Conservation (phyloP, 1,284 basidiomycete genomes). For the Naganishia liquefaciens region DNA sequence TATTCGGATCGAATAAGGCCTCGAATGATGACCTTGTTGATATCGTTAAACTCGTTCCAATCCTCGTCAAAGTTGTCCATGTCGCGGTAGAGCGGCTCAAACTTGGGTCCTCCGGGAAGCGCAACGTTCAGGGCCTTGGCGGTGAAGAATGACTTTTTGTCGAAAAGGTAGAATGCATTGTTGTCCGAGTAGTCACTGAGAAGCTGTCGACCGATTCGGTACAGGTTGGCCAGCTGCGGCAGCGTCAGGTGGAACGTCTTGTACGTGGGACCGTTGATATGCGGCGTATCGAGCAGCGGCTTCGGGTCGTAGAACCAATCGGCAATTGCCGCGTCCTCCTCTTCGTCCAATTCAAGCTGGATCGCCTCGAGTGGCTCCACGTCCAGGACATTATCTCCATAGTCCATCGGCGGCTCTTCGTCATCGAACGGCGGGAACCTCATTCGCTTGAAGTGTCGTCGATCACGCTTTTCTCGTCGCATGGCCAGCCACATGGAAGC, state of each 20-base stretch:
- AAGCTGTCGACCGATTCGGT: conserved; percentile 89
- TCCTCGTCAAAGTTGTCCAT: conserved; percentile 98
- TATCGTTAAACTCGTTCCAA: conserved; percentile 99
- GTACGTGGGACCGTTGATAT: conserved; percentile 92
- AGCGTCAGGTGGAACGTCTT: conserved; percentile 88
- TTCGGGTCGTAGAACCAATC: conserved; percentile 99
- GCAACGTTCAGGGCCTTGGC: conserved; percentile 98
- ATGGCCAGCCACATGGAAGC: conserved; percentile 99
- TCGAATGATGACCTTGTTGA: conserved; percentile 99
- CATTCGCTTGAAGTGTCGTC: conserved; percentile 99
- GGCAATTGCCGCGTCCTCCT: conserved; percentile 90
- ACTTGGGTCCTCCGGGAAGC: conserved; percentile 97
- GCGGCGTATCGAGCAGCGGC: conserved; percentile 82
- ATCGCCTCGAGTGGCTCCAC: conserved; percentile 98
- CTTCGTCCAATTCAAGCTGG: conserved; percentile 90
- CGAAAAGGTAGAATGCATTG: conserved; percentile 90
- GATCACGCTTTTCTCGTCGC: conserved; percentile 97
- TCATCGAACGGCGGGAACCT: conserved; percentile 99
- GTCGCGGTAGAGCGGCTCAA: conserved; percentile 86
- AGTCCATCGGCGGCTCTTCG: conserved; percentile 96
- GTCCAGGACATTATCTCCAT: conserved; percentile 97
- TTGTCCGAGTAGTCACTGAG: conserved; percentile 87
- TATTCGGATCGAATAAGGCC: conserved; percentile 99
- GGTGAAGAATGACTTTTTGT: conserved; percentile 97
- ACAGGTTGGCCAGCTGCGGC: conserved; percentile 94